Base-by-base conservation (phyloP, 2,329 filamentous ascomycete species). In the Calonectria hawksworthii region DNA sequence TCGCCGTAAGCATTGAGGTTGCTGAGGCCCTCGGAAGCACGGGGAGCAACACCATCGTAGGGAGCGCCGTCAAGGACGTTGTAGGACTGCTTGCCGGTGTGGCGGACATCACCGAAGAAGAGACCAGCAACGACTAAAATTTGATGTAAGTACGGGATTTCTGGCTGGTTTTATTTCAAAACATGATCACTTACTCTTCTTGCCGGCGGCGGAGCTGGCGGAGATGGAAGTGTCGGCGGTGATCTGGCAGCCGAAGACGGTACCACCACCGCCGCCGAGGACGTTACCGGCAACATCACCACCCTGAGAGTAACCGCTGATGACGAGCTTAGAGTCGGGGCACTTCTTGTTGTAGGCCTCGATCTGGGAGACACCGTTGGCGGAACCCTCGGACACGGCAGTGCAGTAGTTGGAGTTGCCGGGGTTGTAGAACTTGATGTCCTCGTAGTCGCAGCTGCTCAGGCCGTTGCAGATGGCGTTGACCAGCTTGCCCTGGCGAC, bases 251-350 rank as follows among this genome's bases (percentile, higher is more conserved):
- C 56, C 44, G 3, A 63, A 64, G 23, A 52, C 26, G n/a, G 38
- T 61, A 23, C 70, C 70, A 8, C 83, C 84, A 14, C 83, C 83
- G 13, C 83, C 82, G 52, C 82, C 83, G 8, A 86, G 75, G 32
- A 86, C 80, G 73, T 85, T 85, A 30, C 54, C 84, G 81, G 85
- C 75, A 16, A 88, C 81, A 2, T 86, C 85, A 2, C 80, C 83
- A 61, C 86, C 86, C 73, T 88, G 84, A 2, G 84, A 86, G 75
- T 86, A 88, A 0, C 86, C 86, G 73, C 83, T 85, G 36, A 88
- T 67, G 9, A 87, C 85, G 16, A 88, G 82, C 74, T 84, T 86
- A 28, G 85, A 74, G 47, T 85, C 75, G 21, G 86, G 86, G 71
- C 86, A 88, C 21, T 80, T 79, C 76, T 83, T 78, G 76, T 83